These are phyloP conservation scores for California macrophylla DNA, from an alignment of 441 rosid genomes.

Conservation along the genomic window DNA sequence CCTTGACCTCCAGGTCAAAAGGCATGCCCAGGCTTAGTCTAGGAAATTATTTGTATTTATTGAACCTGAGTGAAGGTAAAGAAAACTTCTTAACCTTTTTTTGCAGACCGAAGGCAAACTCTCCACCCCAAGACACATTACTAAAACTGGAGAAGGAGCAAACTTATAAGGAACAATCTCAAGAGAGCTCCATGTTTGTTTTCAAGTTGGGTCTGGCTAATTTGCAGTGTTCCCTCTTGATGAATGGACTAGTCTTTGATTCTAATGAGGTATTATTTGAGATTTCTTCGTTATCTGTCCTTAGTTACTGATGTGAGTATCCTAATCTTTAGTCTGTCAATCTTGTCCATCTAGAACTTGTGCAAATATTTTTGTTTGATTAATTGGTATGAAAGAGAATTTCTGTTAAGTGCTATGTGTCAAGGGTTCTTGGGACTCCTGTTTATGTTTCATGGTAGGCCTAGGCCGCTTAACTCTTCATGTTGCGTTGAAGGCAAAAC, in stretches of 20 bases:
- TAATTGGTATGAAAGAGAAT: not conserved
- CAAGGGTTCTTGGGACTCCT: not conserved
- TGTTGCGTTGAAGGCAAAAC: not conserved
- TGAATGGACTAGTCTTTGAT: slow-evolving; percentile 94
- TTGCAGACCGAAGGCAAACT: slow-evolving; percentile 62
- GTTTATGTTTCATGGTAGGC: not conserved
- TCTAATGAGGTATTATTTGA: slow-evolving; percentile 64
- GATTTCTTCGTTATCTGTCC: slow-evolving; percentile 6
- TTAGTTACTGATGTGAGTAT: not conserved
- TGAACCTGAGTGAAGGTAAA: not conserved
- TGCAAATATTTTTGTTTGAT: not conserved
- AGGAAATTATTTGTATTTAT: slow-evolving; percentile 15
- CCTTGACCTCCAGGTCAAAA: not conserved
- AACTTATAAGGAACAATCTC: slow-evolving; percentile 46
- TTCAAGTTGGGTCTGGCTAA: slow-evolving; percentile 81
- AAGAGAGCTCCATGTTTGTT: slow-evolving; percentile 76
- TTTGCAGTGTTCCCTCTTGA: slow-evolving; percentile 63
- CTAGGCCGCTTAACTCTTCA: not conserved
- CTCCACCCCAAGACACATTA: slow-evolving; percentile 78
- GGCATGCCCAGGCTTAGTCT: not conserved
- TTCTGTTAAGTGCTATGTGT: not conserved
- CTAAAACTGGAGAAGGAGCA: slow-evolving; percentile 75
- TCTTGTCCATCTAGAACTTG: not conserved
- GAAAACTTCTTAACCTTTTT: slow-evolving; percentile 17
- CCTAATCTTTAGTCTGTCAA: not conserved